These are phyloP conservation scores for Xylariales sp. DNA, from an alignment of 2,329 filamentous ascomycete species.

Conservation along the genomic window DNA sequence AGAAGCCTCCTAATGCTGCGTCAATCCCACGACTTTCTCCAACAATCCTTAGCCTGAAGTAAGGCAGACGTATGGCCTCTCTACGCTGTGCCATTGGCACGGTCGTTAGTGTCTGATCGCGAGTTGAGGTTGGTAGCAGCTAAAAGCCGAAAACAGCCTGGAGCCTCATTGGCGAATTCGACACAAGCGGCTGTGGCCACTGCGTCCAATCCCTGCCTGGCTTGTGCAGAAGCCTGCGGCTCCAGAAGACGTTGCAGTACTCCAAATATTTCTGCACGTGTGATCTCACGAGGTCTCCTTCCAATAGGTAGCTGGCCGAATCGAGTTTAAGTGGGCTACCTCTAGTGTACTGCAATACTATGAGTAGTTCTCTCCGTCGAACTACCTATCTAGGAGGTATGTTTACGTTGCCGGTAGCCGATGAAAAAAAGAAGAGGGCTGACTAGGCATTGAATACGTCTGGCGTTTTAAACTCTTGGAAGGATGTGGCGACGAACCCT, in stretches of 20 bases:
- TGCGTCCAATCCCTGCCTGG: slow-evolving; percentile 26
- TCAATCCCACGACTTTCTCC: slow-evolving; percentile 8
- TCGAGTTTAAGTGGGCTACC: slow-evolving; percentile 6
- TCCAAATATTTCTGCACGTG: slow-evolving; percentile 22
- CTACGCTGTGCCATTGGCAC: slow-evolving; percentile 18
- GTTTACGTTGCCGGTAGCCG: background rate
- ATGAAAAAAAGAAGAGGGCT: background rate
- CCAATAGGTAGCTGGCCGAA: slow-evolving; percentile 12
- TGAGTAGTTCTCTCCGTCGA: too few relatives aligned
- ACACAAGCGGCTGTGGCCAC: slow-evolving; percentile 22
- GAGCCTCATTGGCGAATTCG: slow-evolving; percentile 36
- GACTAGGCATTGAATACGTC: background rate
- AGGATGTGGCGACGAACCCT: background rate
- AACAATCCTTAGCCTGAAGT: slow-evolving; percentile 17
- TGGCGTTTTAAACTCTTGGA: background rate
- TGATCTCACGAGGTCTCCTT: background rate
- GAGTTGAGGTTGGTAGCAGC: slow-evolving; percentile 23
- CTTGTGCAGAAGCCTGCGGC: slow-evolving; percentile 16
- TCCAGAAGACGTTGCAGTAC: slow-evolving; percentile 19
- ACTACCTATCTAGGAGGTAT: too few relatives aligned
- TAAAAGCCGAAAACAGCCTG: slow-evolving; percentile 15
- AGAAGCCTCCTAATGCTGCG: background rate
- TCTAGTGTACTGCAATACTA: too few relatives aligned
- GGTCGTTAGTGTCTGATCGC: slow-evolving; percentile 11
- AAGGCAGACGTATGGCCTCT: background rate